These are phyloP conservation scores for Sarcomyxa edulis DNA, from an alignment of 768 basidiomycete genomes.

Conservation along the genomic window DNA sequence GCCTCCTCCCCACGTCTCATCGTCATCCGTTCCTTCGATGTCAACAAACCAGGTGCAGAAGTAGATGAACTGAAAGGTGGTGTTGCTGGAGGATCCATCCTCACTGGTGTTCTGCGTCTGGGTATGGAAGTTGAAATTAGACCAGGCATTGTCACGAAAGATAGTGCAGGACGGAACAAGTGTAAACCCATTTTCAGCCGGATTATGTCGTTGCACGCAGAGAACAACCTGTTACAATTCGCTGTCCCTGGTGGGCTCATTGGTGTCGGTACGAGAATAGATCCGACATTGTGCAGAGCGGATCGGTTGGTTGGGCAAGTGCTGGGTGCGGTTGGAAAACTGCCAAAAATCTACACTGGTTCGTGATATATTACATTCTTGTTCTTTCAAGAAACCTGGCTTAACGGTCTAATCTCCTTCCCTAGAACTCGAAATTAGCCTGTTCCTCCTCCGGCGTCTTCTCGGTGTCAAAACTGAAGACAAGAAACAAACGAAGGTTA, in stretches of 20 bases:
- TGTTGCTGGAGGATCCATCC: slow-evolving; percentile 94
- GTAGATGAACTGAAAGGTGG: slow-evolving; percentile 97
- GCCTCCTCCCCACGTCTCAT: slow-evolving; percentile 88
- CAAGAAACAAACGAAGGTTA: slow-evolving; percentile 96
- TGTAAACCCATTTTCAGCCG: slow-evolving; percentile 91
- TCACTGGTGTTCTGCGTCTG: slow-evolving; percentile 85
- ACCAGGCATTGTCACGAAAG: slow-evolving; percentile 96
- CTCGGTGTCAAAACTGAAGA: slow-evolving; percentile 99
- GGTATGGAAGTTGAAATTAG: slow-evolving; percentile 96
- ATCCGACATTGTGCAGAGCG: slow-evolving; percentile 94
- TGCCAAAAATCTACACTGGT: slow-evolving; percentile 93
- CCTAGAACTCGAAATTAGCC: slow-evolving; percentile 82
- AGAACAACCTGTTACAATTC: slow-evolving; percentile 90
- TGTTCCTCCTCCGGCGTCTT: slow-evolving; percentile 92
- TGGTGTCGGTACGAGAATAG: slow-evolving; percentile 96
- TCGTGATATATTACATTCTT: slow-evolving; percentile 8
- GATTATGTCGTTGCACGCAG: slow-evolving; percentile 91
- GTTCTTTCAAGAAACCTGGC: not conserved
- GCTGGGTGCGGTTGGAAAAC: slow-evolving; percentile 87
- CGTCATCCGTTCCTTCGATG: slow-evolving; percentile 98
- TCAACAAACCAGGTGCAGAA: slow-evolving; percentile 97
- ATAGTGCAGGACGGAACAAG: slow-evolving; percentile 79
- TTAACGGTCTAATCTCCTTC: not conserved
- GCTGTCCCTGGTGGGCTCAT: slow-evolving; percentile 97
- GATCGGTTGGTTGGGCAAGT: slow-evolving; percentile 97